Evolutionary conservation across 495 filamentous ascomycete genomes (phyloP), one percentile per base, ranked within the genome.

Genomic region (Xylaria bambusicola): DNA sequence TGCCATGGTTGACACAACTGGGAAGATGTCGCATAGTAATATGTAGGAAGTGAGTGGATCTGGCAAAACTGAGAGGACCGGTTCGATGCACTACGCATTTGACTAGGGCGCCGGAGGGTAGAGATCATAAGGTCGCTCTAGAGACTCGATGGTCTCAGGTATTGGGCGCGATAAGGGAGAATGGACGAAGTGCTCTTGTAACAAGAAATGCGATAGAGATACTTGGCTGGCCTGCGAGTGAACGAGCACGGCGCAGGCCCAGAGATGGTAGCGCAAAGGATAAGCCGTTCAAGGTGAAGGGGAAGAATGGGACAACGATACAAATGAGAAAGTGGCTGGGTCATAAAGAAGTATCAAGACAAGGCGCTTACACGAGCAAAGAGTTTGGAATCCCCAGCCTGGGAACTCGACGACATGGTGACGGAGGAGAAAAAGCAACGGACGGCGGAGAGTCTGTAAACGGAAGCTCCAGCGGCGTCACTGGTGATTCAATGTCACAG

Each of bases 341-440:
- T 20, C 21, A 60, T 36, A 24, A 17, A 12, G 23, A 61, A 38
- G 41, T n/a, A 49, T 47, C 41, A 59, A 33, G 46, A 20, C 35
- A 59, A 46, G 48, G 52, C 26, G 89, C 92, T 74, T 93, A 99
- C 94, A 79, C 95, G 88, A 66, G 95, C 93, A 82, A 99, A 99
- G 78, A 98, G 87, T 84, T 97, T 97, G 78, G 94, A 95, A 85
- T 98, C 94, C 76, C 92, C 90, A 76, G 84, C 81, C 55, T 76
- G 77, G 45, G 88, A 83, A 79, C 85, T 88, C 86, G 78, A 72
- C 78, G 57, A 60, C 57, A 60, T 60, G 48, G 26, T 60, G 57
- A 47, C 29, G 50, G 46, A 52, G 40, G 18, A 21, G 6, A 49
- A 27, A 47, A 1, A 6, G 17, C 18, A n/a, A 44, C 2, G 29